Evolutionary conservation across 2,329 filamentous ascomycete species (phyloP), one percentile per base, ranked within the genome.

Genomic region (Aspergillus spinulosporus): DNA sequence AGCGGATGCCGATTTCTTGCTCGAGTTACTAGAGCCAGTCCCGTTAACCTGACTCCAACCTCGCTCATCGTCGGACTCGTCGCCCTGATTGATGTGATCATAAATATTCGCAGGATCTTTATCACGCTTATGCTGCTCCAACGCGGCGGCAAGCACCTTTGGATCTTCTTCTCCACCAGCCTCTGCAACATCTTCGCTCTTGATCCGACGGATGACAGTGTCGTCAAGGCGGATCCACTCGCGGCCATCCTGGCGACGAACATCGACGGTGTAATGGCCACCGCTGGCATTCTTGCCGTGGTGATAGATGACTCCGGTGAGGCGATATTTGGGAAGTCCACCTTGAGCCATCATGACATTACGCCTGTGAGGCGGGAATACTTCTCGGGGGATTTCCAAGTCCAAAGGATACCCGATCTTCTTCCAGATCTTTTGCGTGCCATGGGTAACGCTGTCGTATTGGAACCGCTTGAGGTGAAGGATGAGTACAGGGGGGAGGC

Each of bases 171-270:
- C 90, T 21, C 88, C 84, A 39, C 90, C 92, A 26, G 84, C 89
- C 73, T 92, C 89, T 2, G 91, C 92, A 15, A 97, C 92, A 61
- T 97, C 93, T 68, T 96, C 90, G 60, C 87, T 88, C 53, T 88
- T 84, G 36, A 99, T 86, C 40, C 92, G 88, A 59, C 89, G 86
- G 61, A 99, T 92, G 58, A 91, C 78, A 0, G 94, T 99, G 71
- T 99, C 94, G 67, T 99, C 94, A 63, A 99, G 85, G 53, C 93
- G 89, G 55, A 99, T 89, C 94, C 94, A 99, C 73, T 97, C 92
- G 21, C 85, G 85, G n/a, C 88, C 91, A 70, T 99, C 94, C 73
- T 97, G 93, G 50, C 94, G 88, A 56, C 92, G 86, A 40, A 97
- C 88, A 72, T 99, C 94, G n/a, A 95, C 93, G 1, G 94, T 99